Evolutionary conservation across 2,329 filamentous ascomycete species (phyloP), one percentile per base, ranked within the genome.

Genomic region (Orbilia oligospora): DNA sequence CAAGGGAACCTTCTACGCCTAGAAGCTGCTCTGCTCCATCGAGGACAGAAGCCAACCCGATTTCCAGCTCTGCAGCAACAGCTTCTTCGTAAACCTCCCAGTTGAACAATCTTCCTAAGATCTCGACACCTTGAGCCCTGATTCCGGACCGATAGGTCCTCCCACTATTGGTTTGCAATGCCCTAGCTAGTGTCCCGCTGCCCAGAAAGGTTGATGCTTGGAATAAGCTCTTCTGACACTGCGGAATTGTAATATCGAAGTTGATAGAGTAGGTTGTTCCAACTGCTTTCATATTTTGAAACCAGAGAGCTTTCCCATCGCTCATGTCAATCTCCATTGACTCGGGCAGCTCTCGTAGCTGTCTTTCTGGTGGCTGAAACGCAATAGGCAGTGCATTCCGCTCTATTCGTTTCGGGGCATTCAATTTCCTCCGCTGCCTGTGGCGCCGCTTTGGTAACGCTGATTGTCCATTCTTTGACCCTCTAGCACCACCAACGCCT

Each of bases 71-170:
- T 20, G 80, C 72, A 12, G 73, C 65, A 51, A 82, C 65, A 49
- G 61, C 73, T 64, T 82, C 81, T n/a, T 81, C 75, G 44, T 82
- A 82, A 46, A 81, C 65, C 3, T 72, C 81, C 82, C 82, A 82
- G 30, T 80, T 58, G 16, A 82, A 16, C 4, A 64, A 3, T 16
- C 61, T 18, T n/a, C 67, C 67, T 0, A 79, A 72, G 12, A 72
- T 33, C 18, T 49, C 49, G 14, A 41, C n/a, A 8, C 14, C 27
- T 0, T 36, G 38, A 12, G 20, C 14, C 10, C 20, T 48, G n/a
- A 10, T 20, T 14, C 61, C 48, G 0, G 27, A 16, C 27, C 58
- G 12, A 36, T 58, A 68, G 20, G 56, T 53, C 22, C 58, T 66
- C 10, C 67, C 76, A 12, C 72, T 51, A 8, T 24, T 55, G 3